These are phyloP conservation scores for Arthrobotrys conoides DNA, from an alignment of 2,329 filamentous ascomycete genomes.

Conservation along the genomic window DNA sequence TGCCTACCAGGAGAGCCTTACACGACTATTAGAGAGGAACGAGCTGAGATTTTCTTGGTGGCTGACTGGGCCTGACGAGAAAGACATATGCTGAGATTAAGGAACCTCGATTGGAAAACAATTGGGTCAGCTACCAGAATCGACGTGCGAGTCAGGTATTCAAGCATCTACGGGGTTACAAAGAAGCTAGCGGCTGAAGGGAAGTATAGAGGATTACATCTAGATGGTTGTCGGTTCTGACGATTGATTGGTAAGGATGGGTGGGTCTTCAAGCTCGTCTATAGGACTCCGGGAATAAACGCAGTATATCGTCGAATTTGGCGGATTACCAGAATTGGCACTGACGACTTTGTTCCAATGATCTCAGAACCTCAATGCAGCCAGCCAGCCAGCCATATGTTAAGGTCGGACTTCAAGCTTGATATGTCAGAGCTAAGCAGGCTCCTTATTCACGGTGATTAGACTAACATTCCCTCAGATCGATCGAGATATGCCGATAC, in stretches of 20 bases:
- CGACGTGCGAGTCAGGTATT: neutral
- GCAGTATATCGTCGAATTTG: conserved; percentile 17
- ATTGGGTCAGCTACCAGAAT: conserved; percentile 19
- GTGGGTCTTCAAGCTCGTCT: conserved; percentile 23
- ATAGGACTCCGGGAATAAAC: conserved; percentile 22
- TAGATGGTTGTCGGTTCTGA: neutral
- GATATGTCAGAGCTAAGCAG: neutral
- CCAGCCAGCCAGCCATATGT: too few relatives aligned
- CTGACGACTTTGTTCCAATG: neutral
- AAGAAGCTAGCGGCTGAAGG: conserved; percentile 4
- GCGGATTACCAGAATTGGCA: neutral
- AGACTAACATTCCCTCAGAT: neutral
- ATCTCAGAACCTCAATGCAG: neutral
- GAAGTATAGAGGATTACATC: neutral
- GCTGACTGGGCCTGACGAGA: conserved; percentile 30
- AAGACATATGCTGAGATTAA: conserved; percentile 36
- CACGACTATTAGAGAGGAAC: conserved; percentile 10
- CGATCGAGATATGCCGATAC: neutral
- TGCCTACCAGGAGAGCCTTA: conserved; percentile 26
- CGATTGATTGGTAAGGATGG: conserved; percentile 12
- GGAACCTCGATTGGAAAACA: conserved; percentile 27
- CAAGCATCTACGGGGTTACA: neutral
- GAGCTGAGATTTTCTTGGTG: conserved; percentile 40
- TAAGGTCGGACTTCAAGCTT: neutral
- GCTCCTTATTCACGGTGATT: neutral